Evolutionary conservation across 164 flowering plant species (phyloP), one percentile per base, ranked within the genome.

Genomic region (Aristolochia fimbriata): DNA sequence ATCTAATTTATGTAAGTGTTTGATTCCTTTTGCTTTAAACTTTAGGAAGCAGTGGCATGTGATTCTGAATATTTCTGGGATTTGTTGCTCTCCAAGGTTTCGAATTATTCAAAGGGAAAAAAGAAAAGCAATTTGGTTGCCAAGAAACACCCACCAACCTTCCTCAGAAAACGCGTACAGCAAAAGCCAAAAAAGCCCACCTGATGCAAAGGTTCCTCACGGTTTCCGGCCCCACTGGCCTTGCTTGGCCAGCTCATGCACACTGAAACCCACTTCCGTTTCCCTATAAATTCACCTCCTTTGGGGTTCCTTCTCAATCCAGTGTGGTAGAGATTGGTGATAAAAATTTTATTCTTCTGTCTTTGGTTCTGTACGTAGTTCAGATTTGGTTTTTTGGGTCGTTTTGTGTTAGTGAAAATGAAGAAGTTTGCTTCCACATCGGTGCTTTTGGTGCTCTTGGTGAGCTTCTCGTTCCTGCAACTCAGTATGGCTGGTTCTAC

Each of bases 401-500:
- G 8, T 47, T 51, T 22, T 22, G 20, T 14, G 30, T 1, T 4
- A 22, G 15, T 21, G 37, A 25, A 23, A 45, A 31, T 27, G 43
- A 56, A 37, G 16, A 17, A 31, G 0, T 11, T 24, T n/a, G 27
- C 58, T 27, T 13, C 45, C 20, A 31, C 20, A 15, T 24, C 31
- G 19, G 37, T 56, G 4, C n/a, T 30, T 19, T 37, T 56, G 1
- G 11, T 56, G 37, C 58, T 56, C 45, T 20, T 55, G 30, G 22
- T 56, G 20, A 30, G 43, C 58, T 15, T 56, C 31, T 56, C 58
- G 41, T 31, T 25, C 17, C 45, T 55, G 21, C 43, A 56, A 56
- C 15, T 17, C 14, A 30, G 41, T 19, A 3, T 31, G 58, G 58
- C 58, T 31, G n/a, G n/a, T n/a, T n/a, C n/a, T n/a, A n/a, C n/a